phyloP scores from a whole-genome alignment of 1,139 yeast species.

The Protomyces inundatus region DNA sequence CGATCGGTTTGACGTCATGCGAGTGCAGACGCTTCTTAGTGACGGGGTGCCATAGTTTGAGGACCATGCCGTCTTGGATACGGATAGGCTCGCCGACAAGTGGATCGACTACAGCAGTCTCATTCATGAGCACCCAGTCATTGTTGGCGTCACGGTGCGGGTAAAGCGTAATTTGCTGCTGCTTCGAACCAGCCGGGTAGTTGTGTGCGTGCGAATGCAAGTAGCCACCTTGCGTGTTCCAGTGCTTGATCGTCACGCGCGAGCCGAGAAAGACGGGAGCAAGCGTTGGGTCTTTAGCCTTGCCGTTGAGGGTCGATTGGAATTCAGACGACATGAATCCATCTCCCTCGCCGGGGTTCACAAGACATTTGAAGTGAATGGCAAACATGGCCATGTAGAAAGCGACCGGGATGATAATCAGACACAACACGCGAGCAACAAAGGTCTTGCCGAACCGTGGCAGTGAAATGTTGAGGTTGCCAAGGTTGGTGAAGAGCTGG shows the following conservation, averaged over 20 bases:
- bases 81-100: constrained; percentile 47
- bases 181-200: constrained; percentile 89
- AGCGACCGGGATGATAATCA: constrained; percentile 64
- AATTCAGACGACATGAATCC: constrained; percentile 87
- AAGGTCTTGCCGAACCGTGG: constrained; percentile 51
- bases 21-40: constrained; percentile 85
- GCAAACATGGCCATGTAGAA: constrained; percentile 71
- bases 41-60: constrained; percentile 65
- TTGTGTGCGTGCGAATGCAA: constrained; percentile 83
- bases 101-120: constrained; percentile 36
- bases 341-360: constrained; percentile 78
- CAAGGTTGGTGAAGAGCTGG: constrained; percentile 82
- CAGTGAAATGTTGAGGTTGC: constrained; percentile 55
- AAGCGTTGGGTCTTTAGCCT: constrained; percentile 54
- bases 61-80: constrained; percentile 68
- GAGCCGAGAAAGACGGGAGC: constrained; percentile 90
- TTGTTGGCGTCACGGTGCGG: constrained; percentile 90
- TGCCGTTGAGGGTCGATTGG: constrained; percentile 69
- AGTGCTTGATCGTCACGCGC: constrained; percentile 69
- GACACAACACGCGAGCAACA: constrained; percentile 50
- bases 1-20: constrained; percentile 93
- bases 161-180: constrained; percentile 88
- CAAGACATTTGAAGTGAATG: constrained; percentile 67
- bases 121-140: constrained; percentile 67
- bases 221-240: constrained; percentile 87